Percentiles rank a stretch among this genome's conserved stretches.
Conservation (phyloP, 106 monocot species). For the Xerophyta viscosa region DNA sequence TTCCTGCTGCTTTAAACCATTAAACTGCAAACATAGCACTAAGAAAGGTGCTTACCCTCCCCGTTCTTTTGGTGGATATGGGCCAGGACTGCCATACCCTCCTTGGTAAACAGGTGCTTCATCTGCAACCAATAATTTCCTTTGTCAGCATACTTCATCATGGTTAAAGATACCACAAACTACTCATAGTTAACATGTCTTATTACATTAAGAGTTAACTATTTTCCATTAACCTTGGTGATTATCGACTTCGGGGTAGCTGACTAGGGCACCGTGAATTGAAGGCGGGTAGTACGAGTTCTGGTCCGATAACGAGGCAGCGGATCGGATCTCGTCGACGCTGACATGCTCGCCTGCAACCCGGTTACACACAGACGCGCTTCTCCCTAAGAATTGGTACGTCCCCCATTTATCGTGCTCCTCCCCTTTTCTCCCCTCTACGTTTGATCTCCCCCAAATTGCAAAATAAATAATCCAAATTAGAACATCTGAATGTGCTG, state of each 20-base stretch:
- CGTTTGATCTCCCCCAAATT: too few species aligned
- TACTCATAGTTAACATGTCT: too few species aligned
- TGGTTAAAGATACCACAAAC: too few species aligned
- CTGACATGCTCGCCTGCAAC: constrained; percentile 23
- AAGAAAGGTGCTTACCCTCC: constrained; percentile 8
- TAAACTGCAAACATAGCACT: too few species aligned
- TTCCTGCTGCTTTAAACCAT: too few species aligned
- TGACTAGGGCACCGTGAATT: constrained; percentile 40
- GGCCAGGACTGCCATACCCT: constrained; percentile 12
- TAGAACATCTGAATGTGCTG: too few species aligned
- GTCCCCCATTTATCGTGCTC: constrained; percentile 22
- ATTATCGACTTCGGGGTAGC: constrained; percentile 20
- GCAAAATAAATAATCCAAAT: too few species aligned
- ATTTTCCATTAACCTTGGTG: constrained; percentile 16
- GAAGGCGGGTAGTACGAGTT: constrained; percentile 27
- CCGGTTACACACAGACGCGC: constrained; percentile 15
- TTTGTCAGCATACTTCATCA: too few species aligned
- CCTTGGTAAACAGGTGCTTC: constrained; percentile 25
- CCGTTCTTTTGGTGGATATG: constrained; percentile 5
- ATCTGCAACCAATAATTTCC: constrained; percentile 8
- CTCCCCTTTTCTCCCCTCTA: neutral
- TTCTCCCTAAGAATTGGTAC: constrained; percentile 47
- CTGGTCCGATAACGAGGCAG: constrained; percentile 32
- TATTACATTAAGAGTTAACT: too few species aligned
- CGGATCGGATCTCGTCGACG: constrained; percentile 52